Evolutionary conservation across 1,284 basidiomycete genomes (phyloP), one percentile per base, ranked within the genome.

Genomic region (Marasmius oreades): DNA sequence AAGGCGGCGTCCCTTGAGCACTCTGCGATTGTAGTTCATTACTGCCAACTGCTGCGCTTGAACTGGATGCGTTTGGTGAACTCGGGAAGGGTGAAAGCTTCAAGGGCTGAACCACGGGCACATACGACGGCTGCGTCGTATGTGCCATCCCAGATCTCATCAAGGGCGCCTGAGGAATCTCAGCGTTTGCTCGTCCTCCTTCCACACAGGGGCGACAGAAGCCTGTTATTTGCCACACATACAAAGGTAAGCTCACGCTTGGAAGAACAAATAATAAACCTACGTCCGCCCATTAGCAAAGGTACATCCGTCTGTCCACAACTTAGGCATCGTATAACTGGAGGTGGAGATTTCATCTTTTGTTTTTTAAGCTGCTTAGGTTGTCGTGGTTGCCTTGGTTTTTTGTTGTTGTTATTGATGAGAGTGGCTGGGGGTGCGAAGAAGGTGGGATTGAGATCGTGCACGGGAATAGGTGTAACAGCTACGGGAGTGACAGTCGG

Each of bases 221-320:
- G 59, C 80, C 82, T 84, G 51, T 12, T 20, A 16, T 18, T 1
- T n/a, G 16, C n/a, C 39, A n/a, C 23, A 45, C 14, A 47, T 7
- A 23, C 14, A 20, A 43, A 67, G 44, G 62, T 36, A 39, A 36
- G 55, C 50, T 12, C 11, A 43, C 22, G 52, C 8, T 1, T 33
- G 45, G 44, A 12, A 33, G 20, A 14, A 39, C 16, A n/a, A 45
- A 59, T 12, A 34, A 46, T 26, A 22, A 3, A 76, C 87, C 76
- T 62, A 89, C 86, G 77, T 42, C 87, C 86, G 58, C 85, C 85
- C 65, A 84, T 74, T 57, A 88, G 80, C 31, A 89, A 72, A 11
- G 87, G 87, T n/a, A 89, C 86, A 63, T 87, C 84, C 18, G 77
- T 80, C 65, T 81, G 76, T 46, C 79, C 77, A 65, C 86, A 89